phyloP scores from a whole-genome alignment of 1,284 basidiomycete genomes.

The Kalmanozyma brasiliensis region DNA sequence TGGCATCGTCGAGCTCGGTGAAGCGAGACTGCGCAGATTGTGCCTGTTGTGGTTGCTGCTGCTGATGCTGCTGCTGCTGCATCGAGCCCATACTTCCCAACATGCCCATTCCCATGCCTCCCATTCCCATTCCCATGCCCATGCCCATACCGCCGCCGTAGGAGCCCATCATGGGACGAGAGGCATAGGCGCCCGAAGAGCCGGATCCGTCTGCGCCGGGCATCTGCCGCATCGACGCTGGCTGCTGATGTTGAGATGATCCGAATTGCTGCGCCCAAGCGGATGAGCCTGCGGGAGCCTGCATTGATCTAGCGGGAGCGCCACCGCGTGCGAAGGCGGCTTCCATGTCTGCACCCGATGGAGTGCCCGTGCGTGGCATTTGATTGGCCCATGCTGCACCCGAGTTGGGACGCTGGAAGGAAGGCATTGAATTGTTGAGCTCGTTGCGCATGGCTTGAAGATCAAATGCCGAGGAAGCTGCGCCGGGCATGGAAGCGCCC shows the following conservation, averaged over 20 bases:
- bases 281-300: conserved; percentile 24
- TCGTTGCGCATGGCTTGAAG: conserved; percentile 55
- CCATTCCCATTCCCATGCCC: conserved; percentile 42
- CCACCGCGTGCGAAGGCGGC: conserved; percentile 47
- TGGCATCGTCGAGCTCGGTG: conserved; percentile 60
- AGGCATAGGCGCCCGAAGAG: conserved; percentile 30
- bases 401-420: conserved; percentile 29
- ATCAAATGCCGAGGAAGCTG: conserved; percentile 51
- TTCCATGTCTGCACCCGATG: conserved; percentile 47
- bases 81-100: conserved; percentile 42
- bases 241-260: conserved; percentile 19
- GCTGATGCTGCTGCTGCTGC: conserved; percentile 14
- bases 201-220: conserved; percentile 18
- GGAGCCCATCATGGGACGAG: conserved; percentile 48
- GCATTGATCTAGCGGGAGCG: conserved; percentile 20
- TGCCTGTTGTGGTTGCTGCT: conserved; percentile 23
- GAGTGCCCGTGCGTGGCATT: conserved; percentile 45
- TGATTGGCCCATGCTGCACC: conserved; percentile 56
- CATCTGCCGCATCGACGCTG: conserved; percentile 18
- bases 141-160: conserved; percentile 44
- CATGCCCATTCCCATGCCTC: conserved; percentile 45
- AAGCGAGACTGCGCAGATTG: conserved; percentile 44
- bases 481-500: conserved; percentile 23
- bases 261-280: conserved; percentile 59
- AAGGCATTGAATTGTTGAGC: conserved; percentile 29